Evolutionary conservation across 495 filamentous ascomycete species (phyloP).

Genomic region (Amniculicola lignicola): DNA sequence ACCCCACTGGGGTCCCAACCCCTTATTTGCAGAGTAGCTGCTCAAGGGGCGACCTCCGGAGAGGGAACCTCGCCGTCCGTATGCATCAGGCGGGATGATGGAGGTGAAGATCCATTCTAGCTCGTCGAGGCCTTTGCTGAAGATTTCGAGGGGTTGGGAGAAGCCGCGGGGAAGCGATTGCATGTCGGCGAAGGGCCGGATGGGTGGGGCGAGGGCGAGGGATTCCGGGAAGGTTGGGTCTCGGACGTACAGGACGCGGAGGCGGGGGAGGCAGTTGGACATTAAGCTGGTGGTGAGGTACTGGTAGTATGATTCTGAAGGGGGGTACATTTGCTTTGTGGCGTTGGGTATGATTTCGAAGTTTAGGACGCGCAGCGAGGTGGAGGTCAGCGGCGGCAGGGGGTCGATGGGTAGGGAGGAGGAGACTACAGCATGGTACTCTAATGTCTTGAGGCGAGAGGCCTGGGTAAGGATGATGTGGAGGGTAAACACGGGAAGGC

Average conservation of each 20-base stretch:
- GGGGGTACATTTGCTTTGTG: conserved; percentile 53
- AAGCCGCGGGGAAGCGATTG: conserved; percentile 47
- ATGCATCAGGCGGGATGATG: conserved; percentile 48
- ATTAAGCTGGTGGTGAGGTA: conserved; percentile 83
- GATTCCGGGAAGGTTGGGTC: conserved; percentile 75
- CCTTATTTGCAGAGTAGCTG: conserved; percentile 51
- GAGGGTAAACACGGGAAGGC: conserved; percentile 59
- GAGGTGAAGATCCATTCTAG: conserved; percentile 79
- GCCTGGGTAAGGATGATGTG: conserved; percentile 62
- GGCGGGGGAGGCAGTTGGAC: conserved; percentile 65
- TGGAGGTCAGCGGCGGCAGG: conserved; percentile 63
- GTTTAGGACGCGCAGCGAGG: conserved; percentile 64
- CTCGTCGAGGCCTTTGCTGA: conserved; percentile 81
- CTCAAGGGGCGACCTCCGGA: conserved; percentile 53
- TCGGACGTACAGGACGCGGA: conserved; percentile 77
- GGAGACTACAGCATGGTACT: conserved; percentile 62
- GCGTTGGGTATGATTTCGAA: conserved; percentile 74
- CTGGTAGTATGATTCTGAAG: conserved; percentile 70
- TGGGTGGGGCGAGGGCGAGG: conserved; percentile 64
- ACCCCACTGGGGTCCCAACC: conserved; percentile 57
- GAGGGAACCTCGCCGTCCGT: conserved; percentile 43
- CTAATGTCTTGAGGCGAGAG: conserved; percentile 60
- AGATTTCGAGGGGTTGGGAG: conserved; percentile 69
- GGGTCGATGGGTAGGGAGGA: conserved; percentile 61
- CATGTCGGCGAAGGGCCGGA: conserved; percentile 47